Percentiles rank a stretch among this genome's conserved stretches.
Conservation (phyloP, 31 red algal species). For the Bonnemaisonia californica region DNA sequence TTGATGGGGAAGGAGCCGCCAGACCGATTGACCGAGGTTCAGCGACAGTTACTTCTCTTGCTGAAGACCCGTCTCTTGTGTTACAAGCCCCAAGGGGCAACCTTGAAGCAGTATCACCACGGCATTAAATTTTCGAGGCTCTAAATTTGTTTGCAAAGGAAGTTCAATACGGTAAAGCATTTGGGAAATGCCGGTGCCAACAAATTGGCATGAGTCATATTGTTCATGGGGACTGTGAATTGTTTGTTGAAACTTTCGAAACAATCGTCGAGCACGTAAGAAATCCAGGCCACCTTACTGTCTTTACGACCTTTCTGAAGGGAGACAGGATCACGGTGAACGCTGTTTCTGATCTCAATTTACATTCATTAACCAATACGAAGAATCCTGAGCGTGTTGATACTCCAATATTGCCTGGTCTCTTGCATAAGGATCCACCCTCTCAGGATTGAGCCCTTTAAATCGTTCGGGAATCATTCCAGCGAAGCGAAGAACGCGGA, state of each 20-base stretch:
- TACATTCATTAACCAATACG: conserved; percentile 2
- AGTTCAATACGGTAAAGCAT: conserved; percentile 42
- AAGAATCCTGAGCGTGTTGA: conserved; percentile 14
- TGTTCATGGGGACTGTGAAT: conserved; percentile 52
- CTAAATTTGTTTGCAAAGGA: conserved; percentile 42
- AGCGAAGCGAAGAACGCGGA: conserved; percentile 35
- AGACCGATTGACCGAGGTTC: conserved; percentile 83
- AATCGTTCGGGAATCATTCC: conserved; percentile 9
- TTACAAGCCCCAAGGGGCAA: conserved; percentile 92
- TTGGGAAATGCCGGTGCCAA: conserved; percentile 43
- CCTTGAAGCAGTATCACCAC: conserved; percentile 84
- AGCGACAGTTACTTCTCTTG: conserved; percentile 44
- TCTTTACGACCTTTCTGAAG: conserved; percentile 51
- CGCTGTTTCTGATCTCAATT: conserved; percentile 50
- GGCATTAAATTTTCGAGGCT: conserved; percentile 52
- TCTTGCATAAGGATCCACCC: conserved; percentile 44
- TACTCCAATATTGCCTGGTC: conserved; percentile 45
- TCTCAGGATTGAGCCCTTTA: conserved; percentile 28
- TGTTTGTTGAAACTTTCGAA: conserved; percentile 29
- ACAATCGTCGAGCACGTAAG: conserved; percentile 41
- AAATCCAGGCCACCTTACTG: conserved; percentile 38
- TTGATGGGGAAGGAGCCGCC: conserved; percentile 43
- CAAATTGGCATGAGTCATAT: conserved; percentile 70
- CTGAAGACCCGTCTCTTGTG: conserved; percentile 46
- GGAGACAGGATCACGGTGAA: conserved; percentile 26